A percentile compares a stretch with the other conserved stretches of the same genome.
Evolutionary conservation across 2,329 filamentous ascomycete genomes (phyloP).

Genomic region (Parastagonospora avenae): DNA sequence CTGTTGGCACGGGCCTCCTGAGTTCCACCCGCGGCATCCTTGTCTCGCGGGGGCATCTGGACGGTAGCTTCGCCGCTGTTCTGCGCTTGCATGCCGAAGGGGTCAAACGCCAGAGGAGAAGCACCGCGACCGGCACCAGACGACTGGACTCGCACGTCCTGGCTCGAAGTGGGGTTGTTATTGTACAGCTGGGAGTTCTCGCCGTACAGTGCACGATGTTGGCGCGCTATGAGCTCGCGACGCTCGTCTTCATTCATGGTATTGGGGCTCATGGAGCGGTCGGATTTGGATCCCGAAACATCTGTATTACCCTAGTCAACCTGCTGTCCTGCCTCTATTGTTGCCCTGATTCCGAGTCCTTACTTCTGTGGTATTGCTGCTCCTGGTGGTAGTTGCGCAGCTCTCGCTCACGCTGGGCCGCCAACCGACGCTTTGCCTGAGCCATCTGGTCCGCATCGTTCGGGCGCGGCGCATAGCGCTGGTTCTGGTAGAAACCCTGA

Average conservation of each 20-base stretch:
- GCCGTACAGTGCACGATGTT: conserved; percentile 92
- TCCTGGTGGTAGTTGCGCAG: conserved; percentile 99
- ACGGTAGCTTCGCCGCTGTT: conserved; percentile 58
- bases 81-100: conserved; percentile 61
- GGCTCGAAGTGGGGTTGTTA: conserved; percentile 68
- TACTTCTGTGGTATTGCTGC: conserved; percentile 99
- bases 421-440: conserved; percentile 99
- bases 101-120: conserved; percentile 81
- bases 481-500: conserved; percentile 91
- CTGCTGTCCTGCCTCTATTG: conserved; percentile 51
- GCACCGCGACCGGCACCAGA: conserved; percentile 69
- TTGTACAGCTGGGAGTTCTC: conserved; percentile 71
- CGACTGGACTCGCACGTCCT: conserved; percentile 65
- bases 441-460: conserved; percentile 98
- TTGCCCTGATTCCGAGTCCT: conserved; percentile 78
- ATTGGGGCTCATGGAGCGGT: conserved; percentile 82
- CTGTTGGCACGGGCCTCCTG: conserved; percentile 77
- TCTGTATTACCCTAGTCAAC: conserved; percentile 68
- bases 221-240: conserved; percentile 92
- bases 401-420: conserved; percentile 97
- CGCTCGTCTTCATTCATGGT: conserved; percentile 95
- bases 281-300: conserved; percentile 77
- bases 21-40: conserved; percentile 52
- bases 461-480: conserved; percentile 85
- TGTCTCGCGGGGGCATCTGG: conserved; percentile 57